Evolutionary conservation across 768 basidiomycete species (phyloP).

Genomic region (Lenzites betulinus): DNA sequence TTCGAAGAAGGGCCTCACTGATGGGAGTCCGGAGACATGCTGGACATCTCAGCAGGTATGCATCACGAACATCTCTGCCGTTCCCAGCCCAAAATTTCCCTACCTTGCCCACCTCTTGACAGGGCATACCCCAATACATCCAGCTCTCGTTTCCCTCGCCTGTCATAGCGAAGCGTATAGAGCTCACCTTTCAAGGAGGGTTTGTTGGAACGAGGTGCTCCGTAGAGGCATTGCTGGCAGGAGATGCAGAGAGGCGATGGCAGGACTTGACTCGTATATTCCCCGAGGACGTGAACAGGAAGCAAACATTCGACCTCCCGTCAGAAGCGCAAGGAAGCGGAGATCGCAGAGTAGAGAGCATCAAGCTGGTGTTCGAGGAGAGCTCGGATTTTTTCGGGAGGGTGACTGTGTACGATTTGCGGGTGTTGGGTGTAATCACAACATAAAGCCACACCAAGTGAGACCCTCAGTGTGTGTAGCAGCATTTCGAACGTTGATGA

Average conservation of each 20-base stretch:
- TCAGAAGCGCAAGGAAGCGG: slow-evolving; percentile 17
- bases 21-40: slow-evolving; percentile 75
- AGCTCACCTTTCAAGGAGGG: slow-evolving; percentile 81
- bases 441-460: not conserved
- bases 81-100: not conserved
- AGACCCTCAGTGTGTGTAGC: too few species aligned
- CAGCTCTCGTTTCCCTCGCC: slow-evolving; percentile 58
- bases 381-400: slow-evolving; percentile 88
- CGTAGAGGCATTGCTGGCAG: slow-evolving; percentile 41
- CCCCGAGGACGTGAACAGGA: slow-evolving; percentile 79
- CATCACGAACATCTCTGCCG: slow-evolving; percentile 8
- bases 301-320: slow-evolving; percentile 63
- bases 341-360: slow-evolving; percentile 40
- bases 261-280: slow-evolving; percentile 55
- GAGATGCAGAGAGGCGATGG: slow-evolving; percentile 46
- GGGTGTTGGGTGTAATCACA: slow-evolving; percentile 30
- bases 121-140: slow-evolving; percentile 80
- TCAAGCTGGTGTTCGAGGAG: slow-evolving; percentile 75
- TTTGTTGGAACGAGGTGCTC: slow-evolving; percentile 74
- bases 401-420: slow-evolving; percentile 71
- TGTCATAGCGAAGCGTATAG: slow-evolving; percentile 57
- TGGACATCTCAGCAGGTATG: slow-evolving; percentile 81
- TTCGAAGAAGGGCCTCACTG: slow-evolving; percentile 69
- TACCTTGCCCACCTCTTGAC: not conserved
- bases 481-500: too few species aligned